Conservation (phyloP, 176 grass and related monocot genomes). For the Musa beccarii region DNA sequence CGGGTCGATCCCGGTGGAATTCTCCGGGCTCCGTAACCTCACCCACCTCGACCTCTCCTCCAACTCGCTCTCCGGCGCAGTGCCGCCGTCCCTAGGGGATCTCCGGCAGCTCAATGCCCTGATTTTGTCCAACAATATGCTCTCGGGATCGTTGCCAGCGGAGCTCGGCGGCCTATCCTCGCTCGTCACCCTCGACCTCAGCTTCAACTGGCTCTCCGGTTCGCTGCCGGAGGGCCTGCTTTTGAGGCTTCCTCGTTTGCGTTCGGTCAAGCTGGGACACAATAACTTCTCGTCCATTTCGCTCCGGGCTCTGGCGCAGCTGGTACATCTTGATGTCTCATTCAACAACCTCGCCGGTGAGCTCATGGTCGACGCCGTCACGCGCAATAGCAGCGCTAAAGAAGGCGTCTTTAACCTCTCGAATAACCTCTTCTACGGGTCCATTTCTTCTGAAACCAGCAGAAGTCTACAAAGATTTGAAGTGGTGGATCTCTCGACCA, state of each 20-base stretch:
- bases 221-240: not conserved
- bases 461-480: conserved; percentile 38
- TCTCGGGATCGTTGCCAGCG: conserved; percentile 44
- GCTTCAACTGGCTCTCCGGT: conserved; percentile 15
- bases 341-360: conserved; percentile 56
- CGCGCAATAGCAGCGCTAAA: not conserved
- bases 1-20: not conserved
- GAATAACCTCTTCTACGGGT: conserved; percentile 56
- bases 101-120: conserved; percentile 47
- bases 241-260: not conserved
- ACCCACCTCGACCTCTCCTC: not conserved
- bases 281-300: conserved; percentile 27
- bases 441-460: conserved; percentile 25
- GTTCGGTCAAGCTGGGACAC: not conserved
- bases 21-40: not conserved
- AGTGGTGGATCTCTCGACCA: conserved; percentile 49
- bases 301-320: conserved; percentile 10
- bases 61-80: not conserved
- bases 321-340: conserved; percentile 50
- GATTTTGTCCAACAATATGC: conserved; percentile 39
- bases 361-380: conserved; percentile 19
- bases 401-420: conserved; percentile 49
- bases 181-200: conserved; percentile 32
- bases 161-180: conserved; percentile 31
- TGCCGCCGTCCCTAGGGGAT: conserved; percentile 29